Base-by-base conservation (phyloP, 805 yeast genomes). In the Myxozyma kluyveri region DNA sequence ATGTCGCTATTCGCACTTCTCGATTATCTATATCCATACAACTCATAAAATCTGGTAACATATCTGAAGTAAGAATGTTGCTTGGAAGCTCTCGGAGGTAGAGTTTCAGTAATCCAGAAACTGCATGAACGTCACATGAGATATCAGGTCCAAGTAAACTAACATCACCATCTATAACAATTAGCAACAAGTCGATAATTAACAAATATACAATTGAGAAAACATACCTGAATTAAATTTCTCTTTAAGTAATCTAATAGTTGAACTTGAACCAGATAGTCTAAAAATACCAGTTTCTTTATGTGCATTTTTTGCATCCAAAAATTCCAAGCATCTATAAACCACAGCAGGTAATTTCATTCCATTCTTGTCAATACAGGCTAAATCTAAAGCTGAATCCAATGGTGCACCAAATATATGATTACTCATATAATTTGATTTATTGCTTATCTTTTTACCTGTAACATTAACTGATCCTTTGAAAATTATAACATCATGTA, bases 211-310 rank as follows among this genome's bases (percentile, higher is more conserved):
- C 14, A 6, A 10, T 18, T 31, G 18, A 47, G 10, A 4, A 9
- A 4, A 37, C 50, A 10, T 24, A 51, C 53, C 49, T 10, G 66
- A 73, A 65, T 89, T 87, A 71, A 86, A 91, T 42, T 71, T 74
- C 42, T 80, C 86, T 62, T 83, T 86, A 52, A 87, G 74, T 37
- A 74, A 78, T 57, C 83, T 80, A 36, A 87, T 88, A 47, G 84
- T 76, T 1, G 88, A 77, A 50, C 89, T 85, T 33, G 95, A 87
- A 3, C 98, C 98, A 68, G 90, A 87, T 51, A 89, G 72, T 56
- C 99, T 75, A 72, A 93, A 93, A 2, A 91, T 79, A 9, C 99
- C 99, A 63, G 89, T 96, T 67, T 88, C 93, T 56, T 78, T 78
- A n/a, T 83, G 73, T 0, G 95, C 96, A 21, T 83, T 81, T 23